These are phyloP conservation scores for Penicillium ochrochloron DNA, from an alignment of 495 filamentous ascomycete genomes.

Conservation along the genomic window DNA sequence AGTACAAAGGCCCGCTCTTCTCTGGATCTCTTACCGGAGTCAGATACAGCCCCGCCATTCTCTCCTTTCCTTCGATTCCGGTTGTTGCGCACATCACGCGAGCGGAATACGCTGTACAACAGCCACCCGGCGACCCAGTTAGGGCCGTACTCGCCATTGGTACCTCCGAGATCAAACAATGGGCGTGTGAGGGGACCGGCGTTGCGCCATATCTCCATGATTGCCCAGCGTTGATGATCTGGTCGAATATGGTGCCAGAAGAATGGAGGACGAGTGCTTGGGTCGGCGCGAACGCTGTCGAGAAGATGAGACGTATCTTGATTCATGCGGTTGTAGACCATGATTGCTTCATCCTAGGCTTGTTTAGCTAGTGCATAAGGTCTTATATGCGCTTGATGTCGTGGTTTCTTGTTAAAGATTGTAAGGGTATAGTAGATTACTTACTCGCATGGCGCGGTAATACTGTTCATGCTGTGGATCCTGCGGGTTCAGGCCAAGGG, in stretches of 20 bases:
- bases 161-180: slow-evolving; percentile 45
- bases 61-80: slow-evolving; percentile 51
- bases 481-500: slow-evolving; percentile 44
- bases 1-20: not conserved
- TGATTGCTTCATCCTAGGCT: slow-evolving; percentile 51
- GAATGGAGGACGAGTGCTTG: slow-evolving; percentile 43
- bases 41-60: slow-evolving; percentile 10
- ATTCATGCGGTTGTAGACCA: slow-evolving; percentile 49
- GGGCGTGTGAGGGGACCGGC: slow-evolving; percentile 41
- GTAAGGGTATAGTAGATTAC: slow-evolving; percentile 8
- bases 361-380: slow-evolving; percentile 6
- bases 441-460: slow-evolving; percentile 51
- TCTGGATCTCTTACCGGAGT: slow-evolving; percentile 34
- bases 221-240: slow-evolving; percentile 46
- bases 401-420: not conserved
- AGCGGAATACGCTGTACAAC: slow-evolving; percentile 63
- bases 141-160: slow-evolving; percentile 49
- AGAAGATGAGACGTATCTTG: slow-evolving; percentile 46
- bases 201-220: slow-evolving; percentile 46
- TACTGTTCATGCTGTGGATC: slow-evolving; percentile 48
- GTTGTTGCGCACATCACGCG: slow-evolving; percentile 60
- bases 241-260: slow-evolving; percentile 54
- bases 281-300: slow-evolving; percentile 42
- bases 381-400: not conserved
- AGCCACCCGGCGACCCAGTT: slow-evolving; percentile 65